Base-by-base conservation (phyloP, 176 grass and related monocot genomes). In the Metroxylon sagu region DNA sequence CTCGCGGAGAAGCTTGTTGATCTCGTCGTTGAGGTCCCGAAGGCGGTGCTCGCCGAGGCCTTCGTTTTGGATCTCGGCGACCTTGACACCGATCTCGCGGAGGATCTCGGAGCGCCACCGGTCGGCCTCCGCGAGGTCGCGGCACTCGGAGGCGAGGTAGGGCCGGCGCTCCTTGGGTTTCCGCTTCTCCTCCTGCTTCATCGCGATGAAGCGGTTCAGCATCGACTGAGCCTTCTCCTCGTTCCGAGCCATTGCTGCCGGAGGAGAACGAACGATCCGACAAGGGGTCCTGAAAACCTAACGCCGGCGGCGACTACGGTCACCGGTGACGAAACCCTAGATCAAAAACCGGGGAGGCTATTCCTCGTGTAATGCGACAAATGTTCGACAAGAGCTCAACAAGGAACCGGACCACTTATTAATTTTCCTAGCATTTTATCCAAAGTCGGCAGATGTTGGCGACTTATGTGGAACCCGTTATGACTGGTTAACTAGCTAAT, bases 141-240 rank as follows among this genome's bases (percentile, higher is more conserved):
- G 87, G 76, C 87, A 97, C 78, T 92, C 87, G 29, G 87, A 78
- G 39, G 93, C 93, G 61, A 97, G 81, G 84, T 73, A 92, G 3
- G 93, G 93, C 28, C 87, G 84, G 21, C 93, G 93, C 73, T 97
- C 93, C 49, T 83, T 80, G 39, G 93, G 93, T 70, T 97, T 97
- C 26, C 87, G 76, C 81, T 88, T 97, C 78, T 97, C 92, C 61
- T 97, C 92, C 77, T 85, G 81, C 84, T 97, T 97, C 92, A 97
- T 97, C 71, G 84, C 80, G 77, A 97, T 87, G 80, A 85, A 96
- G 62, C 84, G 79, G 60, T 97, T 97, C 30, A 97, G 81, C 92
- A 97, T 97, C 5, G 92, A 97, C 81, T 91, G 84, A 39, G 81
- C 87, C 59, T 97, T 97, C 87, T 97, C 92, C 72, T 97, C 84